Conservation (phyloP, 2,329 filamentous ascomycete species). For the Venturiaceae sp. region DNA sequence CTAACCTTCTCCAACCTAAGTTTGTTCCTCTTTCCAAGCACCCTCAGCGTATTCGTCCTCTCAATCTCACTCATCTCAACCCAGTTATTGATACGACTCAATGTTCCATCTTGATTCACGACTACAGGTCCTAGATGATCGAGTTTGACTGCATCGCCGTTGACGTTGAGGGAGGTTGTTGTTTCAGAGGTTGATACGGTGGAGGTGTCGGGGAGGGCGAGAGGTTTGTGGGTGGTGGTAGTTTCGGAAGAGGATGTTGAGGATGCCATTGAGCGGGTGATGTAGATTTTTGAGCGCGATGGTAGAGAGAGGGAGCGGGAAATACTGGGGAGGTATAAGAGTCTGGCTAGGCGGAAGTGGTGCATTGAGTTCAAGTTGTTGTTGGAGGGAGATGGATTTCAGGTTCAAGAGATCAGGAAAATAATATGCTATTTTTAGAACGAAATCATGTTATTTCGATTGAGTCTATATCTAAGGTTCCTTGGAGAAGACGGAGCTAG, state of each 20-base stretch:
- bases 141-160: slow-evolving; percentile 40
- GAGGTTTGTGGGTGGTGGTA: slow-evolving; percentile 3
- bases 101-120: slow-evolving; percentile 61
- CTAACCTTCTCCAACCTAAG: neutral
- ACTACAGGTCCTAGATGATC: slow-evolving; percentile 65
- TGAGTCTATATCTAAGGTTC: too few relatives aligned
- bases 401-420: neutral
- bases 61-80: slow-evolving; percentile 59
- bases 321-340: neutral
- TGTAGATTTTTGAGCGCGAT: neutral
- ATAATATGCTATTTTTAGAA: neutral
- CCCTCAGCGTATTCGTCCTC: slow-evolving; percentile 53
- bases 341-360: neutral
- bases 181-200: slow-evolving; percentile 9
- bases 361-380: neutral
- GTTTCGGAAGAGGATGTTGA: neutral
- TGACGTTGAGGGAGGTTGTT: neutral
- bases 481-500: too few relatives aligned
- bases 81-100: slow-evolving; percentile 67
- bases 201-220: slow-evolving; percentile 10
- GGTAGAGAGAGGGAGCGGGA: neutral
- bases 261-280: neutral
- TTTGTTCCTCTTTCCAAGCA: slow-evolving; percentile 57
- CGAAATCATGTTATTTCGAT: too few relatives aligned
- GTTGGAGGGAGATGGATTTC: too few relatives aligned